Evolutionary conservation across 2,329 filamentous ascomycete genomes (phyloP).

Genomic region (Coniochaeta prunicola): DNA sequence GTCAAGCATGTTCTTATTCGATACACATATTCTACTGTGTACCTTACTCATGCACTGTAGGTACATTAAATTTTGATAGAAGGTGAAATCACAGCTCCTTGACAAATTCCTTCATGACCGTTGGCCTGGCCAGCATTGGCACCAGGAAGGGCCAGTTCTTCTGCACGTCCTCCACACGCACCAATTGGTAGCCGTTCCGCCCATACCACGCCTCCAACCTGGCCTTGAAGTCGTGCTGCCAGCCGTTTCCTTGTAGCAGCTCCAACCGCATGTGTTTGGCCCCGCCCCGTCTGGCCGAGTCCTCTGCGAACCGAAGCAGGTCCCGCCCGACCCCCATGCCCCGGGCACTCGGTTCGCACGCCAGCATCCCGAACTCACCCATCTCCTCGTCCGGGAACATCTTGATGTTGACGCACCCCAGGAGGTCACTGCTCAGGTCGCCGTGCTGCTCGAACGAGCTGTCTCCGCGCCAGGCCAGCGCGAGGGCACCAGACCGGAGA

Average conservation of each 20-base stretch:
- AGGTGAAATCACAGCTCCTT: constrained; percentile 11
- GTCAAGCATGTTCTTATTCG: too few species aligned
- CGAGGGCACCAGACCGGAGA: constrained; percentile 16
- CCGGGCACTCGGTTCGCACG: constrained; percentile 13
- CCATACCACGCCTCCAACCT: constrained; percentile 20
- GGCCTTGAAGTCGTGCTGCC: constrained; percentile 18
- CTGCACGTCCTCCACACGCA: constrained; percentile 12
- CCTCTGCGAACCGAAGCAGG: constrained; percentile 20
- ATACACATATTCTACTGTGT: too few species aligned
- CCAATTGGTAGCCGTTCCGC: constrained; percentile 16
- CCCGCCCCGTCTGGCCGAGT: constrained; percentile 6
- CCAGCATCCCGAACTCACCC: constrained; percentile 21
- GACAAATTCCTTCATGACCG: constrained; percentile 17
- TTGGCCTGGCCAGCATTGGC: constrained; percentile 13
- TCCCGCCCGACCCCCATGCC: constrained; percentile 18
- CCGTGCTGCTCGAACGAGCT: background rate
- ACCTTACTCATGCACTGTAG: too few species aligned
- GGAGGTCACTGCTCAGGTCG: background rate
- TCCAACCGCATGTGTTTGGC: constrained; percentile 13
- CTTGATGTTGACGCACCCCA: constrained; percentile 19
- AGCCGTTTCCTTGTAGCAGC: constrained; percentile 17
- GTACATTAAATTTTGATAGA: too few species aligned
- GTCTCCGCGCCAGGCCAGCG: constrained; percentile 10
- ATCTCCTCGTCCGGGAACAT: constrained; percentile 5
- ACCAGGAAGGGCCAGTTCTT: constrained; percentile 13